These are phyloP conservation scores for Tulasnella sp. DNA, from an alignment of 768 basidiomycete genomes.

Conservation along the genomic window DNA sequence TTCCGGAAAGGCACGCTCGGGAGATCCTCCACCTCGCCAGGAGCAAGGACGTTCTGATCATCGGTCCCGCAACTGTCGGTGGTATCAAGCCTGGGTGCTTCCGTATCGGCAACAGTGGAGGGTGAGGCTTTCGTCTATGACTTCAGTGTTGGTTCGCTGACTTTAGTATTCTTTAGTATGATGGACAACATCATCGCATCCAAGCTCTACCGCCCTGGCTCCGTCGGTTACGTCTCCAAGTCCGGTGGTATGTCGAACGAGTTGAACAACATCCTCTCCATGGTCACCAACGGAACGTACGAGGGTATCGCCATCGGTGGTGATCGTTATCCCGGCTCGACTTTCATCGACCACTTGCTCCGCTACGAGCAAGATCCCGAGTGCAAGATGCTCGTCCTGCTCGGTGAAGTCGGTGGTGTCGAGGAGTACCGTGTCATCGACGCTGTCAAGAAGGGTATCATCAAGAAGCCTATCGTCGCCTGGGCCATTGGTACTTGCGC, in stretches of 20 bases:
- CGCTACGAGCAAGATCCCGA: constrained; percentile 96
- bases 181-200: constrained; percentile 99
- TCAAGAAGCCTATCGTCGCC: constrained; percentile 98
- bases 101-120: constrained; percentile 99
- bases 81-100: constrained; percentile 99
- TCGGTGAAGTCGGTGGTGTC: constrained; percentile 97
- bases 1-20: constrained; percentile 94
- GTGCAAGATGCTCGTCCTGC: constrained; percentile 98
- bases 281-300: constrained; percentile 95
- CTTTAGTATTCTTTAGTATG: constrained; percentile 57
- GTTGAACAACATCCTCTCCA: constrained; percentile 97
- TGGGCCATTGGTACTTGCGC: constrained; percentile 99
- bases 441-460: constrained; percentile 86
- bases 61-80: constrained; percentile 96
- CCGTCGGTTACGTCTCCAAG: constrained; percentile 98
- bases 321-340: constrained; percentile 97
- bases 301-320: constrained; percentile 99
- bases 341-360: constrained; percentile 97
- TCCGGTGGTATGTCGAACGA: constrained; percentile 99
- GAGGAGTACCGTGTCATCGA: constrained; percentile 99
- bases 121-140: constrained; percentile 47
- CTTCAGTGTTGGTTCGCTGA: constrained; percentile 5
- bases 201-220: constrained; percentile 96
- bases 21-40: constrained; percentile 89
- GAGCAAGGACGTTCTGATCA: constrained; percentile 83